Evolutionary conservation across 805 yeast genomes (phyloP).

Genomic region (Ogataea wickerhamii): DNA sequence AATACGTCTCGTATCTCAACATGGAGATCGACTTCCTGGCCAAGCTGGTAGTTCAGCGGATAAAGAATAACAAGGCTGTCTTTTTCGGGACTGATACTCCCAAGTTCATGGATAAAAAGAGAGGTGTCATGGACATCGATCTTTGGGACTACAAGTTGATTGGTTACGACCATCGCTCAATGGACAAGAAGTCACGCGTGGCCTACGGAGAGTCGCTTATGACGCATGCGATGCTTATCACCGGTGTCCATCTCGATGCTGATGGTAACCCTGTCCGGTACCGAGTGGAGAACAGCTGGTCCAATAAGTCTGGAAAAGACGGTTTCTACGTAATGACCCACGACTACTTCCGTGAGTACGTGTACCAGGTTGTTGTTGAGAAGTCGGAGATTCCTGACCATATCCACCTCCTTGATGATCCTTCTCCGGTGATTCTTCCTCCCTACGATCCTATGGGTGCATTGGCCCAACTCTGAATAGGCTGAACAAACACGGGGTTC

Average conservation of each 20-base stretch:
- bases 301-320: slow-evolving; percentile 60
- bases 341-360: slow-evolving; percentile 70
- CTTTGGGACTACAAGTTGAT: slow-evolving; percentile 61
- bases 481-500: too few relatives aligned
- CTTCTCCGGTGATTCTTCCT: slow-evolving; percentile 53
- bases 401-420: slow-evolving; percentile 38
- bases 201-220: slow-evolving; percentile 66
- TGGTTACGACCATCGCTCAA: slow-evolving; percentile 48
- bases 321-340: slow-evolving; percentile 73
- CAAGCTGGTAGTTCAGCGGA: slow-evolving; percentile 59
- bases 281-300: slow-evolving; percentile 79
- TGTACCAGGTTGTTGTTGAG: slow-evolving; percentile 66
- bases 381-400: slow-evolving; percentile 43
- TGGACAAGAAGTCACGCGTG: slow-evolving; percentile 63
- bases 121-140: slow-evolving; percentile 71
- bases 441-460: slow-evolving; percentile 84
- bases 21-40: slow-evolving; percentile 57
- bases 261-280: slow-evolving; percentile 60
- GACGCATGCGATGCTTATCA: slow-evolving; percentile 90
- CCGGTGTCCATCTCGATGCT: slow-evolving; percentile 73
- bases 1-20: slow-evolving; percentile 68
- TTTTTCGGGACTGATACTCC: slow-evolving; percentile 93
- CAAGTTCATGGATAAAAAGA: slow-evolving; percentile 55
- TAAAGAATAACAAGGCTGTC: slow-evolving; percentile 71
- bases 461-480: slow-evolving; percentile 39